These are phyloP conservation scores for Ophiocordyceps camponoti-leonardi DNA, from an alignment of 2,329 filamentous ascomycete species.

Conservation along the genomic window DNA sequence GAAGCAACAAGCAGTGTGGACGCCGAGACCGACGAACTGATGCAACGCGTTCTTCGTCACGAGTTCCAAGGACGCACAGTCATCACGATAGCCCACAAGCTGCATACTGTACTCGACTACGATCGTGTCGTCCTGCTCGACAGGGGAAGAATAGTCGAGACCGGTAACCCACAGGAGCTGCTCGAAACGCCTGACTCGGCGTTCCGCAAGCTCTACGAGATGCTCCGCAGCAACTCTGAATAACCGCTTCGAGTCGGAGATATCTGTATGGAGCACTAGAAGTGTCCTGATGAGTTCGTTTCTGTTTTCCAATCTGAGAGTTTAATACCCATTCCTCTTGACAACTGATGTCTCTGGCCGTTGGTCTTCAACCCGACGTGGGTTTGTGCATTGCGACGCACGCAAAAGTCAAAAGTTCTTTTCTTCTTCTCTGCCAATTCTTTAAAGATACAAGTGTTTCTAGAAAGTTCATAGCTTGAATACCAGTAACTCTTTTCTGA, in stretches of 20 bases:
- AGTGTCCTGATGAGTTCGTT: background rate
- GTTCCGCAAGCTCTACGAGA: constrained; percentile 5
- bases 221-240: background rate
- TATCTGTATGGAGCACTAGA: too few relatives aligned
- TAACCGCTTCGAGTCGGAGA: too few relatives aligned
- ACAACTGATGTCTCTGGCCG: too few relatives aligned
- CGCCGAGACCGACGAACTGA: constrained; percentile 13
- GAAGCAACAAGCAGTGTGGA: constrained; percentile 20
- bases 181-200: constrained; percentile 1
- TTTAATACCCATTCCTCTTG: background rate
- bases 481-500: too few relatives aligned
- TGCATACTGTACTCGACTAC: constrained; percentile 30
- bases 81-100: constrained; percentile 21
- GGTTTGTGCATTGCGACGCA: too few relatives aligned
- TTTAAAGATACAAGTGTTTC: too few relatives aligned
- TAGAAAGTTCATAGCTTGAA: too few relatives aligned
- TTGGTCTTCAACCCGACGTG: too few relatives aligned
- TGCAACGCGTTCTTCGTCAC: constrained; percentile 14
- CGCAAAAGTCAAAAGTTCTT: too few relatives aligned
- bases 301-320: background rate
- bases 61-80: constrained; percentile 31
- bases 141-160: constrained; percentile 41
- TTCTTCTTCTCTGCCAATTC: too few relatives aligned
- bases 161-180: constrained; percentile 4
- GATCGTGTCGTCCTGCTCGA: constrained; percentile 49